Base-by-base conservation (phyloP, 768 basidiomycete genomes). In the Lentinula sp. region DNA sequence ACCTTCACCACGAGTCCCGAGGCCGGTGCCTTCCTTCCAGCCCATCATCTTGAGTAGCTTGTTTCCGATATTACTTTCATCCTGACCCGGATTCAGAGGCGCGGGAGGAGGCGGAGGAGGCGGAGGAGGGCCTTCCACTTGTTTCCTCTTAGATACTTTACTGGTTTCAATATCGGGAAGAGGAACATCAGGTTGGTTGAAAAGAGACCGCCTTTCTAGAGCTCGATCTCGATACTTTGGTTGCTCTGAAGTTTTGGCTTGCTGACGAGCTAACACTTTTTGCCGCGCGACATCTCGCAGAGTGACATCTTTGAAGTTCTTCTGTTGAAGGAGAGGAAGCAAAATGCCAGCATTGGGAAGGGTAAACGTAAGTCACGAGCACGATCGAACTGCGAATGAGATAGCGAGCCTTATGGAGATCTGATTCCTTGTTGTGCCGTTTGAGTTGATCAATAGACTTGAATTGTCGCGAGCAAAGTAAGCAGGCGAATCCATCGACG, bases 41-140 rank as follows among this genome's bases (percentile, higher is more conserved):
- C 96, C 97, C 95, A 98, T 98, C 85, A 96, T 95, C 72, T 93
- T 93, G 64, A 98, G 72, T 61, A 99, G 71, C 69, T 93, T 95
- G 69, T 95, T 95, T 5, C 97, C 97, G 10, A 93, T 83, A 66
- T 98, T 98, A 45, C 67, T 86, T 54, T 87, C 84, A 67, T 98
- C 95, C 69, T 91, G 77, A 5, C 84, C 91, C 5, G 87, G 91
- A 65, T 88, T 85, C 3, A 87, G 66, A 2, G 84, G 78, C 5
- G 84, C 80, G 8, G 85, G 84, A 1, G 88, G 84, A 0, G 88
- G 84, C 2, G 88, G 76, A 2, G 87, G 82, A 0, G 82, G 76
- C 0, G 84, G 79, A 0, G 87, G 87, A 1, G 84, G 87, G 11
- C 86, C 89, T 8, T 82, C 84, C 50, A 75, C 67, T 39, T 77